Evolutionary conservation across 768 basidiomycete genomes (phyloP).

Genomic region (Glaciozyma antarctica): DNA sequence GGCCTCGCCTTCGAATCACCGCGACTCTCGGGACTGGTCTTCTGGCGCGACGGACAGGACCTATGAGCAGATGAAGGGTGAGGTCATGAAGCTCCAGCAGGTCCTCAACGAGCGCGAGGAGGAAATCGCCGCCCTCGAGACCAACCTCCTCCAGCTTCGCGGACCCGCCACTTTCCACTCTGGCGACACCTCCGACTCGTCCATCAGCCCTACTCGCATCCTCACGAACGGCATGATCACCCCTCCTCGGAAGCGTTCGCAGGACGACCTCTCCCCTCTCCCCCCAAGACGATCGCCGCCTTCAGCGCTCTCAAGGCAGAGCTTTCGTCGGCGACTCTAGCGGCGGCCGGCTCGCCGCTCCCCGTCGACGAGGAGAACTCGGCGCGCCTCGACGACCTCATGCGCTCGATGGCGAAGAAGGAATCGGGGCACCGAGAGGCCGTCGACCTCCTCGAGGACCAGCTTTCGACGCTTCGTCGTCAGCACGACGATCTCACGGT

Average conservation of each 20-base stretch:
- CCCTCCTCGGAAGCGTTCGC: background rate
- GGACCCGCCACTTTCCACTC: background rate
- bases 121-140: slow-evolving; percentile 53
- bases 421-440: slow-evolving; percentile 78
- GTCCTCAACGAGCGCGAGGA: slow-evolving; percentile 80
- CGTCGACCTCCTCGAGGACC: slow-evolving; percentile 59
- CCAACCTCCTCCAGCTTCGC: slow-evolving; percentile 13
- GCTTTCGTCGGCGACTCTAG: slow-evolving; percentile 46
- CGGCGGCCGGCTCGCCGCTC: slow-evolving; percentile 8
- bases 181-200: background rate
- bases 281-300: slow-evolving; percentile 61
- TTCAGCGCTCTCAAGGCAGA: slow-evolving; percentile 65
- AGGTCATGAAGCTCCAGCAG: slow-evolving; percentile 90
- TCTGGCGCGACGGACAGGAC: slow-evolving; percentile 60
- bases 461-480: slow-evolving; percentile 53
- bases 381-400: slow-evolving; percentile 70
- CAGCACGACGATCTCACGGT: slow-evolving; percentile 73
- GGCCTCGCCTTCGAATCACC: slow-evolving; percentile 36
- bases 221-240: background rate
- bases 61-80: slow-evolving; percentile 74
- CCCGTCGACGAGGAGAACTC: slow-evolving; percentile 22
- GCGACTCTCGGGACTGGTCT: slow-evolving; percentile 57
- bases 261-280: slow-evolving; percentile 45
- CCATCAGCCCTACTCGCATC: background rate
- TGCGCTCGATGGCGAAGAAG: slow-evolving; percentile 98